Evolutionary conservation across 2,329 filamentous ascomycete species (phyloP).

Genomic region (Penicillium nordicum): DNA sequence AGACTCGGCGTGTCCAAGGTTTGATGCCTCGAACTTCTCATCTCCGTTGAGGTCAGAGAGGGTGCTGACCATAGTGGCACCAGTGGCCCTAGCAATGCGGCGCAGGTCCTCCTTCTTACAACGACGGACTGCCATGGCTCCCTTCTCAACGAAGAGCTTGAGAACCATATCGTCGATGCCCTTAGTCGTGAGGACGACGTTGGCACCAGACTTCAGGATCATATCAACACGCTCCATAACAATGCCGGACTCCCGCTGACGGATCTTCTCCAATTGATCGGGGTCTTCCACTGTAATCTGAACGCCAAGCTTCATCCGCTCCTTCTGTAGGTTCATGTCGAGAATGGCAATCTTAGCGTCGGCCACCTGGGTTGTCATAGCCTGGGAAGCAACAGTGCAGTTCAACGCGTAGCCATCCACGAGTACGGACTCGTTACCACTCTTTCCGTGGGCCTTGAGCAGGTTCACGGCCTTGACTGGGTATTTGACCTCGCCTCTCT

Average conservation of each 20-base stretch:
- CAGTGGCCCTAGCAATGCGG: conserved; percentile 92
- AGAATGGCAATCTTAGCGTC: conserved; percentile 96
- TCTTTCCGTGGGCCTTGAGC: conserved; percentile 96
- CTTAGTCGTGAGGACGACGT: conserved; percentile 95
- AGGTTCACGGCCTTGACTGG: conserved; percentile 99
- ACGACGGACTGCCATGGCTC: conserved; percentile 89
- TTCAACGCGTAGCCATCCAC: conserved; percentile 97
- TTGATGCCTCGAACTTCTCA: conserved; percentile 89
- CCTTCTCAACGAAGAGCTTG: conserved; percentile 91
- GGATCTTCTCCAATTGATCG: conserved; percentile 94
- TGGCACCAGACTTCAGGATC: conserved; percentile 95
- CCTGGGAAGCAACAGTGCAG: conserved; percentile 97
- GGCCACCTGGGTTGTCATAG: conserved; percentile 87
- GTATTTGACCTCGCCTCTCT: conserved; percentile 87
- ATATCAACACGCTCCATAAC: conserved; percentile 91
- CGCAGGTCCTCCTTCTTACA: conserved; percentile 99
- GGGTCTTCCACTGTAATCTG: conserved; percentile 98
- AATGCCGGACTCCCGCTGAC: conserved; percentile 87
- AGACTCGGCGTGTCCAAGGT: conserved; percentile 88
- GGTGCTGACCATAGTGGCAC: conserved; percentile 86
- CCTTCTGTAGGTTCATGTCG: conserved; percentile 98
- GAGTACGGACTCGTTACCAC: conserved; percentile 77
- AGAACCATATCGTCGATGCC: conserved; percentile 95
- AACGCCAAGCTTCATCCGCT: conserved; percentile 97
- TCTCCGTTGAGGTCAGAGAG: conserved; percentile 96